Evolutionary conservation across 192 early-diverging fungal species (phyloP).

Genomic region (Phlyctochytrium planicorne): DNA sequence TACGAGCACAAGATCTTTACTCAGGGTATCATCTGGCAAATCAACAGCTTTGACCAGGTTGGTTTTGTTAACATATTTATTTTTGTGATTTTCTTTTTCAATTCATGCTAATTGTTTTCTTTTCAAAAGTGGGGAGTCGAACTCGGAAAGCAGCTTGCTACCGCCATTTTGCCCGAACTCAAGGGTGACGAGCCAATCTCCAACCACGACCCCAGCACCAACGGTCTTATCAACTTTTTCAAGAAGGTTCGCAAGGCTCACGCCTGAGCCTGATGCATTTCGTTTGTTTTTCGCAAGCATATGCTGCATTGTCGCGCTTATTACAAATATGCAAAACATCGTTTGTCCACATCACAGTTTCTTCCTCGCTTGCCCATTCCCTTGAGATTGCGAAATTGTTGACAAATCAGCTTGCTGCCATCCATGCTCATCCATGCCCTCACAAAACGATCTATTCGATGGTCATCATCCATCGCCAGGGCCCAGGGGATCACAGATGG

Average conservation of each 20-base stretch:
- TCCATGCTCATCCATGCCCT: neutral
- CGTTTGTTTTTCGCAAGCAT: no score
- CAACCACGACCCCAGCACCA: slow-evolving; percentile 90
- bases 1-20: slow-evolving; percentile 99
- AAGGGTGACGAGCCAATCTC: slow-evolving; percentile 54
- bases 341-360: no score
- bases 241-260: slow-evolving; percentile 39
- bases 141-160: slow-evolving; percentile 97
- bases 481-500: slow-evolving; percentile 47
- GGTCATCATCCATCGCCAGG: neutral
- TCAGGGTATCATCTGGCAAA: slow-evolving; percentile 96
- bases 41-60: slow-evolving; percentile 95
- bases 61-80: slow-evolving; percentile 3
- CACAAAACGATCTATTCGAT: neutral
- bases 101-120: slow-evolving; percentile 6
- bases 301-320: no score
- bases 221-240: slow-evolving; percentile 97
- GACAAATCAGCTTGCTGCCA: neutral
- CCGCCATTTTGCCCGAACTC: slow-evolving; percentile 92
- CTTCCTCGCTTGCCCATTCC: no score
- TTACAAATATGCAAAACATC: no score
- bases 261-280: no score
- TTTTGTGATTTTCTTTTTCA: no score
- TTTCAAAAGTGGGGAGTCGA: slow-evolving; percentile 74
- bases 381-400: no score